A percentile compares a stretch with the other conserved stretches of the same genome.
Conservation (phyloP, 2,329 filamentous ascomycete genomes). For the Penicillium sp. region DNA sequence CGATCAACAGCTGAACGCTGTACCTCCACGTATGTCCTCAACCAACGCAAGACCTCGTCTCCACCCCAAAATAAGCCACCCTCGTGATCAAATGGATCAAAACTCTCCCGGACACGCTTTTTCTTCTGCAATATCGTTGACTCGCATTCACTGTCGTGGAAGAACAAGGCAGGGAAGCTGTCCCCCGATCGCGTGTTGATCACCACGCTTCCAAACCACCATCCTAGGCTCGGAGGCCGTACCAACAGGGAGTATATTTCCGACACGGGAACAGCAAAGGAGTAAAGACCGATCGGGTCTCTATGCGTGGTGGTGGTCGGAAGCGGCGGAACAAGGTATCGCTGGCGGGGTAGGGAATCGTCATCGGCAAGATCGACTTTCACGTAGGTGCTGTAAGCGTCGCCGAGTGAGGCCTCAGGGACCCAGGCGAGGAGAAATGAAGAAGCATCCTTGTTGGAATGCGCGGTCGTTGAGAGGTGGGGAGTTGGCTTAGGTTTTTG, state of each 20-base stretch:
- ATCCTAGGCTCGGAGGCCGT: conserved; percentile 88
- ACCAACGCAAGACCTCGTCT: conserved; percentile 90
- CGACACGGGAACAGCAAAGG: conserved; percentile 88
- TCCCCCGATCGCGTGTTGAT: conserved; percentile 91
- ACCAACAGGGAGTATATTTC: conserved; percentile 91
- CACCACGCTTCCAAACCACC: conserved; percentile 97
- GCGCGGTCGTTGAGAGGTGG: conserved; percentile 50
- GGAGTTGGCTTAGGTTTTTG: conserved; percentile 67
- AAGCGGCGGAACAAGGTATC: conserved; percentile 88
- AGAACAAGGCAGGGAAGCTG: conserved; percentile 94
- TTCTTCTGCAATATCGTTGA: conserved; percentile 95
- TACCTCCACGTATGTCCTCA: conserved; percentile 81
- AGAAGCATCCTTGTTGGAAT: conserved; percentile 60
- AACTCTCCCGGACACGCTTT: conserved; percentile 78
- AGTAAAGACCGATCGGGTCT: conserved; percentile 76
- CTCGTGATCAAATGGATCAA: conserved; percentile 85
- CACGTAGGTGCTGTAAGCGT: conserved; percentile 86
- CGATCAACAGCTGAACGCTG: conserved; percentile 85
- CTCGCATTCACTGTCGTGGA: conserved; percentile 96
- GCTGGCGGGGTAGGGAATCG: conserved; percentile 80
- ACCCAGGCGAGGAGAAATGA: conserved; percentile 91
- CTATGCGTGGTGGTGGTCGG: conserved; percentile 81
- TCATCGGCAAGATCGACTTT: conserved; percentile 90
- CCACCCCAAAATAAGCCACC: conserved; percentile 94
- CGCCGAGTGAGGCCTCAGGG: conserved; percentile 85